Conservation (phyloP, 257 asterid genomes). For the Solanum verrucosum region DNA sequence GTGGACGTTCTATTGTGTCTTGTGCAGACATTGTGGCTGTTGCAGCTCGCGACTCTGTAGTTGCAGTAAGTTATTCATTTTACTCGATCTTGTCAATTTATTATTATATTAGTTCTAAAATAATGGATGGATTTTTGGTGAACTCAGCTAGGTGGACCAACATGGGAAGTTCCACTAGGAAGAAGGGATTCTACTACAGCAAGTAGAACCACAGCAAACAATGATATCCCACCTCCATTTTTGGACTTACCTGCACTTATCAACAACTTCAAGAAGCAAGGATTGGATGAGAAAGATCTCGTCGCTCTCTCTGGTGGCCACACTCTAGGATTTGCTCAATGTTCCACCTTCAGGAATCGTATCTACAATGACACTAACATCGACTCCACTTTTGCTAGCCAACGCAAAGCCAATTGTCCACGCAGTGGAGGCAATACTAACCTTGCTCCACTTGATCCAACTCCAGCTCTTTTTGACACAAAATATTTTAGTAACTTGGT, state of each 20-base stretch:
- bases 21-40: constrained; percentile 47
- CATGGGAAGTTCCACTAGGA: constrained; percentile 37
- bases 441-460: constrained; percentile 25
- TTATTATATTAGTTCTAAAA: neutral
- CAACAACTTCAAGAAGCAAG: constrained; percentile 22
- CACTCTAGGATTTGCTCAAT: constrained; percentile 36
- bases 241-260: constrained; percentile 23
- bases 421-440: constrained; percentile 18
- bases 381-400: constrained; percentile 12
- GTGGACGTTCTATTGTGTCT: constrained; percentile 26
- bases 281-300: constrained; percentile 21
- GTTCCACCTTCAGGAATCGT: constrained; percentile 22
- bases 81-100: neutral
- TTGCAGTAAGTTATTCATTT: neutral
- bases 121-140: neutral
- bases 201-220: constrained; percentile 16
- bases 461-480: constrained; percentile 16
- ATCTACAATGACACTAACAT: constrained; percentile 25
- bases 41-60: constrained; percentile 50
- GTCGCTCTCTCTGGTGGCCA: constrained; percentile 48
- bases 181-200: constrained; percentile 44
- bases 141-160: constrained; percentile 37
- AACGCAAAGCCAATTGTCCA: constrained; percentile 20
- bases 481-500: constrained; percentile 20
- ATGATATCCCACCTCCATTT: constrained; percentile 30